phyloP scores from a whole-genome alignment of 2,329 filamentous ascomycete genomes.

The Teratosphaeria nubilosa region DNA sequence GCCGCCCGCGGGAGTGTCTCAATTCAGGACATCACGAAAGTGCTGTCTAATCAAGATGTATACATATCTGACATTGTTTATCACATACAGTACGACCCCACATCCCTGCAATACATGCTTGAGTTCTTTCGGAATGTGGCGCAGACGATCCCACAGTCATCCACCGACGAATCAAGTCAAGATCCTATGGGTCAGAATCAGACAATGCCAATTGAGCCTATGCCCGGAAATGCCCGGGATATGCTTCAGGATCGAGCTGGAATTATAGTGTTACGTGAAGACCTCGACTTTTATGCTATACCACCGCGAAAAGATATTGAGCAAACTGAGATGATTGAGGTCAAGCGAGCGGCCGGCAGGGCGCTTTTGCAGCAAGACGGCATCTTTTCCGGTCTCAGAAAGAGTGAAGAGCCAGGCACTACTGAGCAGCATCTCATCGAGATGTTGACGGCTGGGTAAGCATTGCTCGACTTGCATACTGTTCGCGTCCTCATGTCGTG shows the following conservation, averaged over 20 bases:
- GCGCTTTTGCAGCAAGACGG: constrained; percentile 83
- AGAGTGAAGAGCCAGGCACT: constrained; percentile 90
- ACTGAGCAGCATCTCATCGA: constrained; percentile 98
- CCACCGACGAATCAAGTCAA: constrained; percentile 32
- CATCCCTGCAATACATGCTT: constrained; percentile 96
- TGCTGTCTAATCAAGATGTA: constrained; percentile 37
- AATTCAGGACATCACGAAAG: constrained; percentile 27
- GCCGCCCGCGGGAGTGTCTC: constrained; percentile 18
- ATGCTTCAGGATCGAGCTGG: constrained; percentile 81
- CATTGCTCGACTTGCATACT: neutral
- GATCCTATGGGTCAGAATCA: constrained; percentile 44
- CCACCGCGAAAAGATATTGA: constrained; percentile 76
- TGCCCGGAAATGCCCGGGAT: constrained; percentile 53
- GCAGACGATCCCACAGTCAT: constrained; percentile 81
- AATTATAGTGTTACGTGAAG: constrained; percentile 92
- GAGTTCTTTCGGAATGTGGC: constrained; percentile 96
- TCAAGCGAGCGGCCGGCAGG: constrained; percentile 83
- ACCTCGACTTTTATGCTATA: constrained; percentile 95
- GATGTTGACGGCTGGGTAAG: constrained; percentile 96
- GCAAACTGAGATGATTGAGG: constrained; percentile 84
- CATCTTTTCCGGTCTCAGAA: constrained; percentile 90
- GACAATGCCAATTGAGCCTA: constrained; percentile 60
- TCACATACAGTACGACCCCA: constrained; percentile 76
- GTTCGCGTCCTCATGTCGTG: neutral
- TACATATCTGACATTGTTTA: constrained; percentile 48